A percentile compares a stretch with the other conserved stretches of the same genome.
These are phyloP conservation scores for Ballota nigra DNA, from an alignment of 257 asterid genomes.

Conservation along the genomic window DNA sequence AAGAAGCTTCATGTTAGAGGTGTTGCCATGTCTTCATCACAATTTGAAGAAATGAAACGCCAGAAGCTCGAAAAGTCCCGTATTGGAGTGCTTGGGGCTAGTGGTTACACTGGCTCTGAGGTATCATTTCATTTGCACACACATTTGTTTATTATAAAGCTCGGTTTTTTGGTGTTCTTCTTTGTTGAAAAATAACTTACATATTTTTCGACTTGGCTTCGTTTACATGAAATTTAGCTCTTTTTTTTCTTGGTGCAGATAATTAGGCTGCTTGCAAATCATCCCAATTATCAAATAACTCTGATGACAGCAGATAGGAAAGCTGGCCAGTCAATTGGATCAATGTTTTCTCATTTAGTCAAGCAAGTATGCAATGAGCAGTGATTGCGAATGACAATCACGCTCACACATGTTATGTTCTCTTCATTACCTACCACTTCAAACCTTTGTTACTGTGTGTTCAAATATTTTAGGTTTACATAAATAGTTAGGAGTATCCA, in stretches of 20 bases:
- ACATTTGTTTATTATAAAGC: not conserved
- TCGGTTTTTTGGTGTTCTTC: not conserved
- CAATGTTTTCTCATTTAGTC: constrained; percentile 84
- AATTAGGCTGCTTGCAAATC: constrained; percentile 72
- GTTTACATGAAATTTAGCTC: not conserved
- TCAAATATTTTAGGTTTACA: not conserved
- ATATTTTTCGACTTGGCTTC: too few species aligned
- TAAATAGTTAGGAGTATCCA: not conserved
- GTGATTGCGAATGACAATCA: not conserved
- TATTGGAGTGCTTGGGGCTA: constrained; percentile 85
- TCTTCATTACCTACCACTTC: not conserved
- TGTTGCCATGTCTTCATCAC: constrained; percentile 41
- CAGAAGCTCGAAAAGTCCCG: constrained; percentile 47
- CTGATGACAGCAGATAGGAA: constrained; percentile 94
- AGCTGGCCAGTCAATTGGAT: constrained; percentile 90
- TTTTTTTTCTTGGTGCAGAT: constrained; percentile 58
- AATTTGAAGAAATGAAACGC: constrained; percentile 34
- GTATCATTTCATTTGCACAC: constrained; percentile 24
- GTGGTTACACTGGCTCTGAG: constrained; percentile 92
- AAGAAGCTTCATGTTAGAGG: constrained; percentile 38
- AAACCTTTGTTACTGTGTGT: too few species aligned
- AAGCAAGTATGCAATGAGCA: constrained; percentile 48
- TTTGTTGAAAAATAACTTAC: not conserved
- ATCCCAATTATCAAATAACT: constrained; percentile 66
- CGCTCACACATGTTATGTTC: not conserved